Percentiles rank a stretch among this genome's conserved stretches.
Evolutionary conservation across 2,329 filamentous ascomycete species (phyloP).

Genomic region (Phialophora expanda): DNA sequence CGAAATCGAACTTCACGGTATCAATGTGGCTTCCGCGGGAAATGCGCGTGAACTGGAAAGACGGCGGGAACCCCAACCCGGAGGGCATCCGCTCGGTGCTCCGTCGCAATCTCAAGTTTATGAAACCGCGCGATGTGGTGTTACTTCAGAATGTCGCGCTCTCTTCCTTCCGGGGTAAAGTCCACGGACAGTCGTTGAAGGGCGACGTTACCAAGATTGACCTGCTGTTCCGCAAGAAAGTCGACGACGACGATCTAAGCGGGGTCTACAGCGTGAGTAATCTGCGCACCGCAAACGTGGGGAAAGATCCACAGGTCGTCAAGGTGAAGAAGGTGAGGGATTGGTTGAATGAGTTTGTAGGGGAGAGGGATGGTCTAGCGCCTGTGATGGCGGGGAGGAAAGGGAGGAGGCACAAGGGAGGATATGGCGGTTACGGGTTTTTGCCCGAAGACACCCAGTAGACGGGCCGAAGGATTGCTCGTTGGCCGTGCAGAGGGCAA

Average conservation of each 20-base stretch:
- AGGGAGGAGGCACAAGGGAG: conserved; percentile 18
- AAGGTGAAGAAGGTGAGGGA: conserved; percentile 72
- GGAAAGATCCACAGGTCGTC: conserved; percentile 58
- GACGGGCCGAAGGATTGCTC: conserved; percentile 6
- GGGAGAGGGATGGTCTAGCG: conserved; percentile 40
- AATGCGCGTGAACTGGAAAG: conserved; percentile 39
- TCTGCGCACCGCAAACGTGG: conserved; percentile 48
- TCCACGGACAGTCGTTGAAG: conserved; percentile 83
- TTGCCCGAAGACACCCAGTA: conserved; percentile 51
- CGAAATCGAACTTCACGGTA: conserved; percentile 76
- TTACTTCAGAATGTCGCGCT: conserved; percentile 80
- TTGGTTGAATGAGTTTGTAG: conserved; percentile 77
- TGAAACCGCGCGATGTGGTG: conserved; percentile 76
- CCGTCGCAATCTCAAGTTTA: conserved; percentile 48
- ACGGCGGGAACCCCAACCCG: conserved; percentile 36
- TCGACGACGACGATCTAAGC: conserved; percentile 58
- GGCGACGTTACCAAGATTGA: conserved; percentile 71
- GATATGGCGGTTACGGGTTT: conserved; percentile 24
- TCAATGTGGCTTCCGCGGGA: conserved; percentile 74
- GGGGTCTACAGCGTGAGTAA: conserved; percentile 64
- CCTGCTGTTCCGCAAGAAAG: conserved; percentile 64
- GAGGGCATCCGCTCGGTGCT: conserved; percentile 44
- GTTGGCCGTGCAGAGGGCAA: not conserved
- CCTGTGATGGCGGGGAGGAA: conserved; percentile 22
- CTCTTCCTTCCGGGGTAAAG: conserved; percentile 73